Conservation (phyloP, 306 rosid species). For the Dalbergia oliveri region DNA sequence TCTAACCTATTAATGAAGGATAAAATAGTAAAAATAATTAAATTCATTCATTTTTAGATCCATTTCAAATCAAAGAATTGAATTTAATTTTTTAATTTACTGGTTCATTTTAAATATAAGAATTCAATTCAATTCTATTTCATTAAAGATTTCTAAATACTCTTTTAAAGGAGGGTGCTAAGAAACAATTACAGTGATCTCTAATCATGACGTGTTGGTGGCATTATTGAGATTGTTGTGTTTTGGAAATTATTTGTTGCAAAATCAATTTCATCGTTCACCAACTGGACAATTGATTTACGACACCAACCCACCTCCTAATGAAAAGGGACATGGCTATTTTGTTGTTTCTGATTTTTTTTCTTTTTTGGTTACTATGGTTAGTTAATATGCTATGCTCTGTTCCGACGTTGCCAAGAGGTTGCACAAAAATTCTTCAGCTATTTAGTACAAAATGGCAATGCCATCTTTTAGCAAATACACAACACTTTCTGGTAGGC, state of each 20-base stretch:
- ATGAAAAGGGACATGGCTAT: neutral
- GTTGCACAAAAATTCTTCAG: neutral
- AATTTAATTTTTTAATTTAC: too few relatives aligned
- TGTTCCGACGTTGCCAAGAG: constrained; percentile 12
- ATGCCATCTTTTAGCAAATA: constrained; percentile 18
- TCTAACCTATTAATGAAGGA: too few relatives aligned
- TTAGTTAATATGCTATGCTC: too few relatives aligned
- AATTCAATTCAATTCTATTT: too few relatives aligned
- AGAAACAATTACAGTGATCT: neutral
- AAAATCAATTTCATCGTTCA: constrained; percentile 30
- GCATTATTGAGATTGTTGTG: constrained; percentile 31
- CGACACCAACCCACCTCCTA: neutral
- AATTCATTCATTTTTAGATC: too few relatives aligned
- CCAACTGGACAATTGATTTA: constrained; percentile 18
- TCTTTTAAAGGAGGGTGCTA: neutral
- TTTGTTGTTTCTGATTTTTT: neutral
- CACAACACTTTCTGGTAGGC: neutral
- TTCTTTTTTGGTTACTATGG: neutral
- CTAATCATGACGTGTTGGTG: constrained; percentile 4
- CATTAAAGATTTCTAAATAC: too few relatives aligned
- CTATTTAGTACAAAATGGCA: constrained; percentile 15
- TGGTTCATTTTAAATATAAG: too few relatives aligned
- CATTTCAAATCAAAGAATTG: too few relatives aligned
- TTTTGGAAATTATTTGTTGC: constrained; percentile 8
- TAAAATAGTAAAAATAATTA: too few relatives aligned